Base-by-base conservation (phyloP, 768 basidiomycete species). In the Pleurotus tuber-regium region DNA sequence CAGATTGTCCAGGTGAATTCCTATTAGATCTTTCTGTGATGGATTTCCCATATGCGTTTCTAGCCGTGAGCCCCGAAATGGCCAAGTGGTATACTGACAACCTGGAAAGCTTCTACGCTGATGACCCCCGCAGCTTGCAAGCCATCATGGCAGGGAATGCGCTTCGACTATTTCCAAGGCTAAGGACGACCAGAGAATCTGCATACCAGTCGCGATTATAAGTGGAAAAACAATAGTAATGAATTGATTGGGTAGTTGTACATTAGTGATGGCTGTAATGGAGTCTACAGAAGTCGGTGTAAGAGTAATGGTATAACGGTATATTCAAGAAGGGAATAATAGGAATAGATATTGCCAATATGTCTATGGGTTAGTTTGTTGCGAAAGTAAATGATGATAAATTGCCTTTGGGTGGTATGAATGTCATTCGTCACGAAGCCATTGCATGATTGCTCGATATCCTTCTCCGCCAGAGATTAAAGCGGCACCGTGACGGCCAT, bases 1-100 rank as follows among this genome's bases (percentile, higher is more conserved):
- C 83, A 12, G 88, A 91, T 64, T 87, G 86, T 60, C 88, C 88
- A 49, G 88, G 88, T 86, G 62, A 50, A 68, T 57, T 50, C 39
- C 12, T 40, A 26, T 14, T 31, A 33, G 4, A 23, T 26, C 30
- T 6, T 26, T 16, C 33, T 21, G 4, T 18, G 21, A 21, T 47
- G 21, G 28, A n/a, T 35, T 21, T 25, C 23, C 25, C 21, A 42
- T 46, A 35, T n/a, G 41, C 18, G 14, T 11, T 41, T 28, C 30
- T 47, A 89, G 87, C 86, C 28, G 83, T 85, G 30, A 80, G 74
- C 61, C 68, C 61, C 24, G 65, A 73, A 23, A 83, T 79, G 70
- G 74, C 74, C 6, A 61, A 59, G 14, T 90, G 87, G 86, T 90
- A 79, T 60, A 81, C 83, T 0, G 61, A 66, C 18, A 76, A 82